Evolutionary conservation across 2,329 filamentous ascomycete genomes (phyloP), one percentile per base, ranked within the genome.

Genomic region (Colletotrichum higginsianum): DNA sequence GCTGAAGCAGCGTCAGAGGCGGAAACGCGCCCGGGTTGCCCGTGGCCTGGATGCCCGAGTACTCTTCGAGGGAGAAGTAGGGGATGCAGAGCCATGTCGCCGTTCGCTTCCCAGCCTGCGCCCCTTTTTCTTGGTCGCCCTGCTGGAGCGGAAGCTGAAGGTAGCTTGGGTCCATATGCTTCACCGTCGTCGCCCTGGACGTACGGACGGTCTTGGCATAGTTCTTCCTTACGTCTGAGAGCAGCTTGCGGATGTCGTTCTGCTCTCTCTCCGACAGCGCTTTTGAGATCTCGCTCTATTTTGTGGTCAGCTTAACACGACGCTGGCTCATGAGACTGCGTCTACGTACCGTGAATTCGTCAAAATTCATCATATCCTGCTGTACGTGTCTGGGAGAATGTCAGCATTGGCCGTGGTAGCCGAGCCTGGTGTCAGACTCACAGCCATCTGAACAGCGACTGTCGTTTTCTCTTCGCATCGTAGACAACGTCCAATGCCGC

Each of bases 41-140:
- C 1, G 78, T 78, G 7, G 77, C 77, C 2, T 78, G 75, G 2
- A 84, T 74, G 2, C 83, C 84, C 0, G 81, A 81, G 67, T 86
- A 86, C 30, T 80, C 79, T 61, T 85, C 81, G 0, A 87, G 79
- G 2, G 80, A 80, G 73, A 88, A 86, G 72, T 86, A 87, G 0
- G 86, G 86, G 16, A 87, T 76, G 40, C 83, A 86, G 3, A 86
- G 73, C 84, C 84, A 87, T 23, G 79, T 80, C 0, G 79, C 78
- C 1, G 73, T 69, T 18, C 75, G 75, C 13, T 70, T 70, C 2
- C 61, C 74, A 62, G 12, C 71, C 58, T 47, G 61, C 61, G 63
- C 74, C 8, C 60, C 72, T 57, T 71, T 78, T 73, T 69, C n/a
- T 15, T 71, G 66, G 16, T 71, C 74, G 18, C 77, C 74, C 1